A percentile compares a stretch with the other conserved stretches of the same genome.
phyloP scores from a whole-genome alignment of 73 alveolate species.

The Halteria grandinella region DNA sequence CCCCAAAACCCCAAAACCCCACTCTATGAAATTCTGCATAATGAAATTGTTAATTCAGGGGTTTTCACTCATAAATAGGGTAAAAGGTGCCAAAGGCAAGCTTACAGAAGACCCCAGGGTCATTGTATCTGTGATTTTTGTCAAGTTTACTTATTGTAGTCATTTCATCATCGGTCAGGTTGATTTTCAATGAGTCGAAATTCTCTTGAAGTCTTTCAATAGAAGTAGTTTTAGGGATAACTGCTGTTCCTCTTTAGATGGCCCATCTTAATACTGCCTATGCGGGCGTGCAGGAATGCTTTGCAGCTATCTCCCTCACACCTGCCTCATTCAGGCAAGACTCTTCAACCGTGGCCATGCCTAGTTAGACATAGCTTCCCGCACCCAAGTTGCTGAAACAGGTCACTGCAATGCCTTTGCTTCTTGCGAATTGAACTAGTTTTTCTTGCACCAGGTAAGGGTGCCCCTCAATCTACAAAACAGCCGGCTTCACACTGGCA shows the following conservation, averaged over 20 bases:
- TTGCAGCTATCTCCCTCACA: slow-evolving; percentile 60
- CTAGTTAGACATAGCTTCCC: slow-evolving; percentile 57
- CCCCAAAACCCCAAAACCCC: no score
- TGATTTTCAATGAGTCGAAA: slow-evolving; percentile 76
- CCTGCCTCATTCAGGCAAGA: slow-evolving; percentile 51
- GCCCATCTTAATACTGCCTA: slow-evolving; percentile 85
- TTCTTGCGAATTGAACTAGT: slow-evolving; percentile 32
- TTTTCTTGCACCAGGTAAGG: slow-evolving; percentile 60
- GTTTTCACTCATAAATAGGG: no score
- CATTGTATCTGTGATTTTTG: slow-evolving; percentile 47
- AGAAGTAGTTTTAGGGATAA: slow-evolving; percentile 82
- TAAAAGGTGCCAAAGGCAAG: no score
- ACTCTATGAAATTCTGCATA: no score
- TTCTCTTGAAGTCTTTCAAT: slow-evolving; percentile 78
- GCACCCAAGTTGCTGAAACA: slow-evolving; percentile 47
- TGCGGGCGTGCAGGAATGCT: slow-evolving; percentile 70
- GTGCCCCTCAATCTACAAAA: slow-evolving; percentile 68
- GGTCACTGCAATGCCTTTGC: slow-evolving; percentile 37
- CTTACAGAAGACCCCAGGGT: slow-evolving; percentile 47
- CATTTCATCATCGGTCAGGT: slow-evolving; percentile 74
- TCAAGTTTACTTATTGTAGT: slow-evolving; percentile 46
- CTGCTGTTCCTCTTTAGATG: slow-evolving; percentile 72
- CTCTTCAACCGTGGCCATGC: slow-evolving; percentile 40
- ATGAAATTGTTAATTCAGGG: no score
- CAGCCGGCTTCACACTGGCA: slow-evolving; percentile 77